Evolutionary conservation across 1,284 basidiomycete genomes (phyloP).

Genomic region (Ganoderma leucocontextum): DNA sequence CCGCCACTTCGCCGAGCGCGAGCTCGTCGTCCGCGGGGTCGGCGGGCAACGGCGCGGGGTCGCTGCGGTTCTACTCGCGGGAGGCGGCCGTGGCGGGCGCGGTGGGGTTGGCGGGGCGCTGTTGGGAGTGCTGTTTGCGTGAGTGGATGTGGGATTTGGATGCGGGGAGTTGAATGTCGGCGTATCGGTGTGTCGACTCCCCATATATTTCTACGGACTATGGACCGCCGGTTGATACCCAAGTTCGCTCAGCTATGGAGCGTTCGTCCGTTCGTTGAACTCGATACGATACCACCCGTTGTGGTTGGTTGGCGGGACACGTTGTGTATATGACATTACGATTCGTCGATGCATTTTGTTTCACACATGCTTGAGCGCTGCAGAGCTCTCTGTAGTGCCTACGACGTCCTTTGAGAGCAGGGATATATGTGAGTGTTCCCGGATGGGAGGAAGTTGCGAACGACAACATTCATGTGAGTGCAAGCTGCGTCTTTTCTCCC

Average conservation of each 20-base stretch:
- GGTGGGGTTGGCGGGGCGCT: conserved; percentile 10
- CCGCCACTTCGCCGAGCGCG: background rate
- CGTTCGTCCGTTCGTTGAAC: background rate
- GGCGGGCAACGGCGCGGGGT: conserved; percentile 4
- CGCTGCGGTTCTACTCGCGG: background rate
- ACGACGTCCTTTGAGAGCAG: too few species aligned
- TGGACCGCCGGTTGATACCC: background rate
- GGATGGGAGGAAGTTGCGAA: too few species aligned
- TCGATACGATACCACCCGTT: background rate
- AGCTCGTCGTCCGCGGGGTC: background rate
- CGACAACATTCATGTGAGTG: background rate
- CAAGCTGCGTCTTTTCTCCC: too few species aligned
- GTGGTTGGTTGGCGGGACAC: background rate
- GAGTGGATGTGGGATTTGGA: background rate
- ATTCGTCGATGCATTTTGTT: background rate
- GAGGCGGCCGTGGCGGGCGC: background rate
- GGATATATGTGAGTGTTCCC: too few species aligned
- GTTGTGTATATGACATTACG: background rate
- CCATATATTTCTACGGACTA: background rate
- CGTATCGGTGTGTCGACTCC: background rate
- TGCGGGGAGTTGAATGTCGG: background rate
- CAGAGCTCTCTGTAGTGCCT: background rate
- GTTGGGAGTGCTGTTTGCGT: conserved; percentile 5
- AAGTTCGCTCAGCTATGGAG: background rate
- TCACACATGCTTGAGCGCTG: background rate